Evolutionary conservation across 2,329 filamentous ascomycete genomes (phyloP), one percentile per base, ranked within the genome.

Genomic region (Hirsutella thompsonii): DNA sequence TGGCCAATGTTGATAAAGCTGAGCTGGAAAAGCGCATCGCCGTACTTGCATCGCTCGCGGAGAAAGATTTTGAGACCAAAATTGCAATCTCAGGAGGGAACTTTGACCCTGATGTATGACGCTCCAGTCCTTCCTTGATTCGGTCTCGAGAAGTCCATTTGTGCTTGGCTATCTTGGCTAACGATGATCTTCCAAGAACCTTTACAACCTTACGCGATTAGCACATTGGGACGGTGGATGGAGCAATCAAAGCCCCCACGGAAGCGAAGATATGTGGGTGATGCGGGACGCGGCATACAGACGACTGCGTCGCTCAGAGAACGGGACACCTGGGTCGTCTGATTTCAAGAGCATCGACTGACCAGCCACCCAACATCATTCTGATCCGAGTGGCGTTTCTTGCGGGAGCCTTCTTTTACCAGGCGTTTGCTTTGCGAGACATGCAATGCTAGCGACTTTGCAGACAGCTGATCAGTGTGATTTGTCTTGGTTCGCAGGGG

Each of bases 31-130:
- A 20, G 9, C 52, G 58, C 1, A 32, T 57, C 2, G 35, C 52
- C 3, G 44, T 42, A 6, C 49, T 61, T 32, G 47, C 54, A 35
- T 44, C 40, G 16, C 42, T 62, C 5, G 33, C 51, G 0, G 48
- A 53, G n/a, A 32, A 28, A 2, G 49, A 56, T 3, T 58, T 63
- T 36, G 21, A 40, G 16, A 39, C 43, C 2, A 49, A 52, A 14
- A 47, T 56, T n/a, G 47, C 55, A 26, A 40, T 36, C 13, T 40
- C 49, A 13, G 46, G 44, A 41, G 29, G 39, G 30, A 42, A 44
- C 6, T 47, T 52, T 14, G 57, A 63, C 34, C 56, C 55, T 33
- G 47, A 55, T 44, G 60, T 63, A 62, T 47, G 59, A 52, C 19
- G 32, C 32, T 16, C 16, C 32, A 2, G 32, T 16, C 14, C n/a